Base-by-base conservation (phyloP, 208 protist species). In the Trypanosoma melophagium region DNA sequence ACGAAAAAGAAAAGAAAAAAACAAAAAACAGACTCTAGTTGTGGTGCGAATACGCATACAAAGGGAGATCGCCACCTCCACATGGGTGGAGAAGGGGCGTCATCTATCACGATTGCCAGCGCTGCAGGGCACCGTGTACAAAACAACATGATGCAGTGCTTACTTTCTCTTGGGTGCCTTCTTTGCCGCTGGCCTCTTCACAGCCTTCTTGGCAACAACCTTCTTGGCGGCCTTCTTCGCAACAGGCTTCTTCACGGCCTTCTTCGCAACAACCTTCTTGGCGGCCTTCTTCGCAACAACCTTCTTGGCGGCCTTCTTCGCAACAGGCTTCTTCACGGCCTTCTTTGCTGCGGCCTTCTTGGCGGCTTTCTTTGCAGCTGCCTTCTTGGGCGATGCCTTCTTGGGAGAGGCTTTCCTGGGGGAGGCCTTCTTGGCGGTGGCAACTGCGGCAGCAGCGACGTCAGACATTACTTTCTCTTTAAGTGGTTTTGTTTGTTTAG, bases 141-240 rank as follows among this genome's bases (percentile, higher is more conserved):
- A 44, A 44, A 7, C 7, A 44, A 12, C 12, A 12, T 44, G 12
- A 44, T 14, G 40, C 12, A 44, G 40, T 14, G 40, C 40, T 44
- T 44, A 44, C 40, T 44, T 44, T 12, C 12, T 44, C 7, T 60
- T 53, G n/a, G n/a, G n/a, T 24, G 52, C 61, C 74, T 76, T 83
- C 66, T 65, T 69, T 12, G 62, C 66, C 0, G 59, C 60, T 44
- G 40, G 7, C 76, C 76, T 80, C 45, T 44, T 44, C 40, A 44
- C 40, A 44, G 12, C 53, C 24, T 58, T 58, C 53, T 58, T 58
- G 17, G 53, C 16, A 7, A 16, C 10, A 9, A 7, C 16, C 53
- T 58, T 58, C 25, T 24, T 24, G 3, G 24, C 53, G 7, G 10
- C 7, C 53, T 58, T 58, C 53, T 58, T 58, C 4, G 53, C 25